Conservation (phyloP, 2,329 filamentous ascomycete species). For the Epicoccum sorghinum region DNA sequence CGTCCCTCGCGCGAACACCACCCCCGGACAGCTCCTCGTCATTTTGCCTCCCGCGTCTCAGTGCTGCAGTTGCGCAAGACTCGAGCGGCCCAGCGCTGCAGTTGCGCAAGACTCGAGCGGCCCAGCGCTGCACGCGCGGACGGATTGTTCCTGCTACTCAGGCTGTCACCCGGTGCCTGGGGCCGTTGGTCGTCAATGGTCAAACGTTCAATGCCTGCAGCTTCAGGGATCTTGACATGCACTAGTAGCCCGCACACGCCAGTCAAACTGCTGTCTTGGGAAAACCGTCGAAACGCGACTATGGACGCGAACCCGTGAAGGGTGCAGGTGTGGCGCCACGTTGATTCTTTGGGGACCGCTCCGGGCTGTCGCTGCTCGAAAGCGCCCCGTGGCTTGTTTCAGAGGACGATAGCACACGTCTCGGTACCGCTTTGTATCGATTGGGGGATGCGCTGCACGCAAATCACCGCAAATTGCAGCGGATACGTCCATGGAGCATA, state of each 20-base stretch:
- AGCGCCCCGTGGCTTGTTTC: conserved; percentile 19
- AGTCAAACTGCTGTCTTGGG: conserved; percentile 13
- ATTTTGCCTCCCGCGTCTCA: background rate
- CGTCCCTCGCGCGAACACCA: background rate
- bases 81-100: conserved; percentile 1
- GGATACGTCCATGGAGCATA: background rate
- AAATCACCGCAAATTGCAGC: conserved; percentile 7
- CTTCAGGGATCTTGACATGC: conserved; percentile 9
- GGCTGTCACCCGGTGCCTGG: conserved; percentile 7
- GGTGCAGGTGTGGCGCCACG: conserved; percentile 8
- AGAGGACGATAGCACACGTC: conserved; percentile 24
- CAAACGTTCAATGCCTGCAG: conserved; percentile 15
- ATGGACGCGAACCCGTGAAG: conserved; percentile 7
- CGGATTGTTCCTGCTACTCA: background rate
- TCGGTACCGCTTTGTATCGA: conserved; percentile 24
- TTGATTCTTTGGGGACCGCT: conserved; percentile 7
- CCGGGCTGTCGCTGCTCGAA: conserved; percentile 22
- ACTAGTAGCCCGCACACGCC: conserved; percentile 5
- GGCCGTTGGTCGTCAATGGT: conserved; percentile 9
- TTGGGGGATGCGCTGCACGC: conserved; percentile 5
- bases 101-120: background rate
- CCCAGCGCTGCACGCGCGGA: conserved; percentile 1
- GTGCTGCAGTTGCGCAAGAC: conserved; percentile 1
- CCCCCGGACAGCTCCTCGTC: conserved; percentile 3
- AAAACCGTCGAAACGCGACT: conserved; percentile 11